Evolutionary conservation across 495 filamentous ascomycete species (phyloP), one percentile per base, ranked within the genome.

Genomic region (Recurvomyces mirabilis): DNA sequence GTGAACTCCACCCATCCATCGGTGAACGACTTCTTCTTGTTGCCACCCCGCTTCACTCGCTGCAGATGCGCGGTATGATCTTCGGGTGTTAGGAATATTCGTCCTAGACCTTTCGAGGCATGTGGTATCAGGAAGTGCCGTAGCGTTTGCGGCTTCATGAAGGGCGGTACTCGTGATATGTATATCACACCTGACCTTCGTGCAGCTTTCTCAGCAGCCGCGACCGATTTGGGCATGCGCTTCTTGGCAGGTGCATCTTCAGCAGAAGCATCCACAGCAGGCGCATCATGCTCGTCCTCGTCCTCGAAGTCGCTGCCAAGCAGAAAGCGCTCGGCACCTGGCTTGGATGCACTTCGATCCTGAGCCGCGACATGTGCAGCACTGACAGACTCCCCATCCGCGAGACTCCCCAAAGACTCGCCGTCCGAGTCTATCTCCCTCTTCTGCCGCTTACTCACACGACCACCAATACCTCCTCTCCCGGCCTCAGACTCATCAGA

Each of bases 1-100:
- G 73, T 61, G 54, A 93, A 94, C 56, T 98, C 91, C 14, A 96
- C 77, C 91, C 91, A 98, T 1, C 91, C 91, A 58, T 96, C 93
- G 5, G 77, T 79, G 62, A 82, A 98, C 13, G 70, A 75, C 46
- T 82, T 77, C 57, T 93, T 88, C 62, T 89, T 91, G 62, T 94
- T 95, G 19, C 83, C 81, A n/a, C 83, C 81, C 29, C 66, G 70
- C 20, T 70, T 68, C 6, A 83, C 61, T 12, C 83, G 76, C 22
- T 61, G 63, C 38, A 67, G 63, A 38, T 81, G 78, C 9, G 72
- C 65, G 19, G 72, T 57, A 0, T 75, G 71, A 52, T 87, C 76
- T 58, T 87, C 83, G 4, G 89, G 91, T 0, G 86, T 72, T 0
- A 96, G 74, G 64, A 94, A 98, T 13, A 95, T 78, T 41, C 85